Conservation (phyloP, 176 grass and related monocot species). For the Triticum aestivum region DNA sequence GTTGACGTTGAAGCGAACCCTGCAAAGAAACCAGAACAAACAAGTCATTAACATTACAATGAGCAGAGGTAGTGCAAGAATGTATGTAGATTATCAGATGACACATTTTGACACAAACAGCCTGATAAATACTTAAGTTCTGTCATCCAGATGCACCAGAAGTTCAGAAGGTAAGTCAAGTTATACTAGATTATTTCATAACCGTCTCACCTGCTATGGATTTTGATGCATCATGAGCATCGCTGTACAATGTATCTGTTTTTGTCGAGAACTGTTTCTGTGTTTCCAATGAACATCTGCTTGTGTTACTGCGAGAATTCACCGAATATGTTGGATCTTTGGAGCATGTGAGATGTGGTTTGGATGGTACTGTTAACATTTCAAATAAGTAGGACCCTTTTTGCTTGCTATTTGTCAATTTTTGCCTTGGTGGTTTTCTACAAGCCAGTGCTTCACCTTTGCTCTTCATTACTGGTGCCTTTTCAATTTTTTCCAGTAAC, state of each 20-base stretch:
- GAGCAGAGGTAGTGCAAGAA: conserved; percentile 5
- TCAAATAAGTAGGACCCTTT: conserved; percentile 57
- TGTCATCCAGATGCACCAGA: conserved; percentile 11
- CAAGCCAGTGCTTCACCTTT: conserved; percentile 16
- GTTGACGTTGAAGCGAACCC: conserved; percentile 44
- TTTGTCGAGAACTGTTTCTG: conserved; percentile 32
- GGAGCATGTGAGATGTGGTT: conserved; percentile 27
- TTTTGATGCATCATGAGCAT: conserved; percentile 21
- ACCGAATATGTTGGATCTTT: conserved; percentile 11
- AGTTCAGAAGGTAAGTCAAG: not conserved
- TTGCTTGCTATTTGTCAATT: conserved; percentile 38
- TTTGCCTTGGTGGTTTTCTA: conserved; percentile 34
- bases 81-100: conserved; percentile 1
- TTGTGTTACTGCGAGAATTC: conserved; percentile 24
- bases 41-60: conserved; percentile 39
- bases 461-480: conserved; percentile 19
- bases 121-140: conserved; percentile 8
- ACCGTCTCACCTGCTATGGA: conserved; percentile 40
- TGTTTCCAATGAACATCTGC: not conserved
- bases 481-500: conserved; percentile 20
- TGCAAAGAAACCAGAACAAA: conserved; percentile 52
- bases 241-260: conserved; percentile 25
- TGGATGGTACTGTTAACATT: conserved; percentile 59
- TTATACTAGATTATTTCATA: conserved; percentile 21
- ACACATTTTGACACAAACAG: conserved; percentile 24